Base-by-base conservation (phyloP, 129 eudicot genomes). In the Escallonia rubra region DNA sequence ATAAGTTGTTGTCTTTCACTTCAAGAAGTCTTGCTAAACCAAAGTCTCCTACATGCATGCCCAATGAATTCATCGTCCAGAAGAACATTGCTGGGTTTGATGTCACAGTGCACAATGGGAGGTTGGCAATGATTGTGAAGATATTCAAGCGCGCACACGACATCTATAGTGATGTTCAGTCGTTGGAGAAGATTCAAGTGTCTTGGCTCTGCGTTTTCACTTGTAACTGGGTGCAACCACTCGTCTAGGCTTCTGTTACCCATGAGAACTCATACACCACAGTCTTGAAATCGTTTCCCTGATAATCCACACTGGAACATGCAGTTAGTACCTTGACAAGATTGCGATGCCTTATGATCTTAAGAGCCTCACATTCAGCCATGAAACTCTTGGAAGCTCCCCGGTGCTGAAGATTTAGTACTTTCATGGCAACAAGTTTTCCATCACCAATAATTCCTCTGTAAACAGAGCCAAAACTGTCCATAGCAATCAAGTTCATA, bases 21-120 rank as follows among this genome's bases (percentile, higher is more conserved):
- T 6, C 23, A 56, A 76, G 52, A 40, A 64, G 47, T 65, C 70
- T 71, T 48, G 82, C 76, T 9, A 71, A 65, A 46, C 82, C 82
- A 59, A 77, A 77, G 65, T 77, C 77, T 34, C 82, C 77, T 34
- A 77, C n/a, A n/a, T n/a, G n/a, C 72, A 53, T 77, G 82, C 10
- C 77, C 82, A 58, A 64, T 70, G 63, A 71, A 50, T 13, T 65
- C 77, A 15, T 15, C 68, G 45, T 77, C 82, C 23, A 77, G 65
- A 44, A 77, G 70, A 9, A 67, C 51, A 69, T 72, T 72, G 71
- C 63, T 72, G 3, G 77, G 77, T 50, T 72, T 72, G 43, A 75
- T 54, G 57, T 70, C 77, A 65, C 68, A 66, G 66, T 77, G 82
- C 53, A 71, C 73, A 8, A 71, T 41, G 13, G 59, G 39, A 6